phyloP scores from a whole-genome alignment of 1,139 yeast species.

The Lodderomyces pseudojiufengensis region DNA sequence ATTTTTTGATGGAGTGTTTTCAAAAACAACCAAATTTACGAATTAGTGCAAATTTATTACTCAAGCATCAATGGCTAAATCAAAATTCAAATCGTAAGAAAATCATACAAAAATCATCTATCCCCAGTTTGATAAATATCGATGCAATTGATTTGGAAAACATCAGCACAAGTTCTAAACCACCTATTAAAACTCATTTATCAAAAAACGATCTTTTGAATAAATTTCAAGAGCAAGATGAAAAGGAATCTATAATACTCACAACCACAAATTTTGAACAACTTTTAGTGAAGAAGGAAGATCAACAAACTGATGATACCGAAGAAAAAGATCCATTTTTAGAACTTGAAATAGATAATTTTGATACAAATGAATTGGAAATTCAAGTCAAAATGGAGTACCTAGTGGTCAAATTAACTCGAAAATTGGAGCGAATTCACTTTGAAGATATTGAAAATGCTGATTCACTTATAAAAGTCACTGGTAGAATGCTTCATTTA shows the following conservation, averaged over 20 bases:
- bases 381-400: slow-evolving; percentile 43
- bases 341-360: slow-evolving; percentile 37
- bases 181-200: slow-evolving; percentile 5
- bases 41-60: slow-evolving; percentile 51
- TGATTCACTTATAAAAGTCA: slow-evolving; percentile 31
- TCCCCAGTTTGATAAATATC: no score
- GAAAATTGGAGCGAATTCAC: slow-evolving; percentile 27
- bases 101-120: no score
- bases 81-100: slow-evolving; percentile 1
- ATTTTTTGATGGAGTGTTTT: slow-evolving; percentile 72
- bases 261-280: slow-evolving; percentile 2
- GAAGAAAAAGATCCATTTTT: slow-evolving; percentile 40
- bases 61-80: slow-evolving; percentile 63
- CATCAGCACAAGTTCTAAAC: not conserved
- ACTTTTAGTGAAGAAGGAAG: not conserved
- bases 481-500: slow-evolving; percentile 41
- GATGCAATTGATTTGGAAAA: no score
- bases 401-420: slow-evolving; percentile 32
- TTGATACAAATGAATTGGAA: slow-evolving; percentile 43
- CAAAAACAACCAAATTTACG: slow-evolving; percentile 69
- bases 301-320: slow-evolving; percentile 1
- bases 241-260: slow-evolving; percentile 14
- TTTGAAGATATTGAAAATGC: slow-evolving; percentile 32
- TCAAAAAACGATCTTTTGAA: slow-evolving; percentile 29
- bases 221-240: slow-evolving; percentile 28